Percentiles rank a stretch among this genome's conserved stretches.
phyloP scores from a whole-genome alignment of 2,329 filamentous ascomycete genomes.

The Cytospora leucostoma region DNA sequence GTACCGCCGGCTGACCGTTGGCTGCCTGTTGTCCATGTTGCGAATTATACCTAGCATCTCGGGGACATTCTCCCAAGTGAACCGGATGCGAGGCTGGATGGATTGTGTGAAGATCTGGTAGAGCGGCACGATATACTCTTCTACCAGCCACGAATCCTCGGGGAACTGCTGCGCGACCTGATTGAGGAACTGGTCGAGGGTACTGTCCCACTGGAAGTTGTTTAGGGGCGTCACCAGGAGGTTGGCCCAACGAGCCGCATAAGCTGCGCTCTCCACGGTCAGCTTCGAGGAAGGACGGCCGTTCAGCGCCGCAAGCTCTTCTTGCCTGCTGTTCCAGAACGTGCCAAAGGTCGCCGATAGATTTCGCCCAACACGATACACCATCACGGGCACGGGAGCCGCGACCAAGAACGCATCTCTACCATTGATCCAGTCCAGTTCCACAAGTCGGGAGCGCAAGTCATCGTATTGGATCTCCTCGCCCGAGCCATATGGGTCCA shows the following conservation, averaged over 20 bases:
- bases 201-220: slow-evolving; percentile 58
- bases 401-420: slow-evolving; percentile 60
- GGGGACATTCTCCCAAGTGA: slow-evolving; percentile 40
- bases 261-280: slow-evolving; percentile 58
- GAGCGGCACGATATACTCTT: slow-evolving; percentile 67
- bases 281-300: slow-evolving; percentile 57
- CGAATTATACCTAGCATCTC: slow-evolving; percentile 44
- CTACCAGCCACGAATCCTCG: slow-evolving; percentile 72
- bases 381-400: slow-evolving; percentile 66
- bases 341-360: slow-evolving; percentile 72
- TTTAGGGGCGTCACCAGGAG: slow-evolving; percentile 55
- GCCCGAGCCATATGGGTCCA: slow-evolving; percentile 77
- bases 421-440: slow-evolving; percentile 46
- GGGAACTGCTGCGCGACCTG: slow-evolving; percentile 66
- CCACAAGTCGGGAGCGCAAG: slow-evolving; percentile 61
- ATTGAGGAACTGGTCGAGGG: slow-evolving; percentile 65
- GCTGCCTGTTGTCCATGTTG: slow-evolving; percentile 46
- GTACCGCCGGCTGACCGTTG: slow-evolving; percentile 39
- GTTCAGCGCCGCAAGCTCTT: slow-evolving; percentile 41
- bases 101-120: slow-evolving; percentile 47
- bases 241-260: slow-evolving; percentile 73
- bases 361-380: slow-evolving; percentile 76
- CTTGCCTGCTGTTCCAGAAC: slow-evolving; percentile 34
- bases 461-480: slow-evolving; percentile 63
- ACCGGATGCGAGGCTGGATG: slow-evolving; percentile 35